Base-by-base conservation (phyloP, 2,329 filamentous ascomycete genomes). In the Phaeosphaeria sp. region DNA sequence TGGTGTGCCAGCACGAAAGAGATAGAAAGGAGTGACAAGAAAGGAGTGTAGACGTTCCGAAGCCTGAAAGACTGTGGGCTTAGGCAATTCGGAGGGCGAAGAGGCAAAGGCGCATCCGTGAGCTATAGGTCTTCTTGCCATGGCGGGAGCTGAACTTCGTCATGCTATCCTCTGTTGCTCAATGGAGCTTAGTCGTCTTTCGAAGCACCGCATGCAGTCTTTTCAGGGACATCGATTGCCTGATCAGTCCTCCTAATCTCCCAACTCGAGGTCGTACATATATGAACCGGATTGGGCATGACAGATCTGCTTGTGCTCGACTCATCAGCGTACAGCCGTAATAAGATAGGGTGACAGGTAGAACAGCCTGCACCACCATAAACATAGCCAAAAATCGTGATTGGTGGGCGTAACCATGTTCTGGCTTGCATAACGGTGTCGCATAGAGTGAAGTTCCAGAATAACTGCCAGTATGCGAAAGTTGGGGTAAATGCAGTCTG, bases 401-500 rank as follows among this genome's bases (percentile, higher is more conserved):
- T 36, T 49, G 46, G 46, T 13, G 25, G 46, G 18, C 25, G 20
- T 13, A 18, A 11, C n/a, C 20, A 36, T 49, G n/a, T 36, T 36
- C 15, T 33, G 46, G 25, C 4, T 22, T 49, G 46, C 46, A 49
- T 49, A 33, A 49, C 20, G 46, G 23, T 20, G 18, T 21, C 46
- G 25, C 18, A 49, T 47, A 21, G 13, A 33, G 46, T 20, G 25
- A 33, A 18, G 46, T 49, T 49, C 46, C 46, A 49, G 46, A 49
- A 49, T 36, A 36, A 33, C 27, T n/a, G 25, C 23, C 46, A 20
- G 17, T n/a, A 36, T 36, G 30, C 46, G 20, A 39, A 49, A 49
- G 18, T 20, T 49, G 46, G 46, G 46, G 27, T 49, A 49, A 49
- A 49, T 49, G 46, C 46, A 33, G 17, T 25, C 20, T 25, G 18